These are phyloP conservation scores for Rhizopus delemar DNA, from an alignment of 371 early-diverging fungal genomes.

Conservation along the genomic window DNA sequence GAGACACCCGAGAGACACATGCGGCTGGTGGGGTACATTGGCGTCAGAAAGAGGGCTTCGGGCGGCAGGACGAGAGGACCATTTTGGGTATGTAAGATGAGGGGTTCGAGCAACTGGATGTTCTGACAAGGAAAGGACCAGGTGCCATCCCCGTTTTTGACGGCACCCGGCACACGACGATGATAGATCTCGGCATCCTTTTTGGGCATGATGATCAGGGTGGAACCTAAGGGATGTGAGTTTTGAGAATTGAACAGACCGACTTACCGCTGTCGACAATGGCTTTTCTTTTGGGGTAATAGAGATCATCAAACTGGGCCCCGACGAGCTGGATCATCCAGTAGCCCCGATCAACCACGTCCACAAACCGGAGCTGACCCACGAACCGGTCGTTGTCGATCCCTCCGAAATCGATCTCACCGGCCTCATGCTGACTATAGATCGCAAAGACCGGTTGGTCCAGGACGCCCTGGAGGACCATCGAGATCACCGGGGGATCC, in stretches of 20 bases:
- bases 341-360: constrained; percentile 71
- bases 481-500: constrained; percentile 67
- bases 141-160: constrained; percentile 58
- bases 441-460: constrained; percentile 75
- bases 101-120: constrained; percentile 42
- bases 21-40: constrained; percentile 34
- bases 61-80: constrained; percentile 49
- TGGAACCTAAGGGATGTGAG: constrained; percentile 49
- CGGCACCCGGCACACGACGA: constrained; percentile 56
- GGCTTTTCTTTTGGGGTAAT: constrained; percentile 34
- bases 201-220: constrained; percentile 68
- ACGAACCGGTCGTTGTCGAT: constrained; percentile 55
- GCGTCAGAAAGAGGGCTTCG: constrained; percentile 61
- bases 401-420: constrained; percentile 72
- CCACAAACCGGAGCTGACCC: constrained; percentile 63
- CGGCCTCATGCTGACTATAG: constrained; percentile 56
- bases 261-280: constrained; percentile 58
- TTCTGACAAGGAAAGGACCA: constrained; percentile 57
- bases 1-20: constrained; percentile 72
- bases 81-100: constrained; percentile 55
- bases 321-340: constrained; percentile 76
- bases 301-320: constrained; percentile 19
- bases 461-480: constrained; percentile 64
- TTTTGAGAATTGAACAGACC: background rate
- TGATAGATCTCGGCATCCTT: constrained; percentile 72